A percentile compares a stretch with the other conserved stretches of the same genome.
phyloP scores from a whole-genome alignment of 352 stramenopile species.

The Peronospora farinosa region DNA sequence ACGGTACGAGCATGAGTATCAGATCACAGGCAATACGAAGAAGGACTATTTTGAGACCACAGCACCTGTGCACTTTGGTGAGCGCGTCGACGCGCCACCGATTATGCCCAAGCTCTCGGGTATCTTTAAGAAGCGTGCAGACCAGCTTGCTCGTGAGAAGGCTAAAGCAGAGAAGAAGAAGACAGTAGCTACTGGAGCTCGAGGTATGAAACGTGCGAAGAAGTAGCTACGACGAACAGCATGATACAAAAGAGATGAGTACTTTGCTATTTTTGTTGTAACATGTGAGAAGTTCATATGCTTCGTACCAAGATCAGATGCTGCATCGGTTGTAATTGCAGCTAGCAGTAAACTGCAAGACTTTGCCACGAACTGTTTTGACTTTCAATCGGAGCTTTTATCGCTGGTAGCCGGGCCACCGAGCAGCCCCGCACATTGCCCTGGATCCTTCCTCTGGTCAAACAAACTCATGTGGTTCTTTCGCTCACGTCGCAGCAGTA shows the following conservation, averaged over 20 bases:
- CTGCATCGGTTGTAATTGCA: conserved; percentile 8
- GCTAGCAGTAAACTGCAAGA: background rate
- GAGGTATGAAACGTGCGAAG: conserved; percentile 20
- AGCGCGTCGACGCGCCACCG: conserved; percentile 74
- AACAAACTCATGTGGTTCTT: conserved; percentile 77
- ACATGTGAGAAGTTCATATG: conserved; percentile 8
- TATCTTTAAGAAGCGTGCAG: conserved; percentile 75
- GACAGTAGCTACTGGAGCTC: conserved; percentile 8
- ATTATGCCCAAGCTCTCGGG: conserved; percentile 77
- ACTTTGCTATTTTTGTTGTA: conserved; percentile 23
- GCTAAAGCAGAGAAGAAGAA: conserved; percentile 33
- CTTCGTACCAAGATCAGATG: background rate
- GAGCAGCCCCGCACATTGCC: conserved; percentile 44
- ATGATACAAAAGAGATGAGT: conserved; percentile 3
- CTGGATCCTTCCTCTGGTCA: conserved; percentile 61
- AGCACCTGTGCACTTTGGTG: conserved; percentile 62
- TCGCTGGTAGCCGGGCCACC: conserved; percentile 15
- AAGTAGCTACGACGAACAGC: conserved; percentile 12
- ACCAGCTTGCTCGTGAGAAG: conserved; percentile 38
- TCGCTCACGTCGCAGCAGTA: conserved; percentile 52
- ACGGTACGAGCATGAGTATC: conserved; percentile 69
- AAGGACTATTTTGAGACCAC: conserved; percentile 66
- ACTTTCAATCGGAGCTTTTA: conserved; percentile 40
- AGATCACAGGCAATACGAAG: conserved; percentile 55
- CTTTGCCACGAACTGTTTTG: background rate